These are phyloP conservation scores for Pseudohyphozyma bogoriensis DNA, from an alignment of 768 basidiomycete genomes.

Conservation along the genomic window DNA sequence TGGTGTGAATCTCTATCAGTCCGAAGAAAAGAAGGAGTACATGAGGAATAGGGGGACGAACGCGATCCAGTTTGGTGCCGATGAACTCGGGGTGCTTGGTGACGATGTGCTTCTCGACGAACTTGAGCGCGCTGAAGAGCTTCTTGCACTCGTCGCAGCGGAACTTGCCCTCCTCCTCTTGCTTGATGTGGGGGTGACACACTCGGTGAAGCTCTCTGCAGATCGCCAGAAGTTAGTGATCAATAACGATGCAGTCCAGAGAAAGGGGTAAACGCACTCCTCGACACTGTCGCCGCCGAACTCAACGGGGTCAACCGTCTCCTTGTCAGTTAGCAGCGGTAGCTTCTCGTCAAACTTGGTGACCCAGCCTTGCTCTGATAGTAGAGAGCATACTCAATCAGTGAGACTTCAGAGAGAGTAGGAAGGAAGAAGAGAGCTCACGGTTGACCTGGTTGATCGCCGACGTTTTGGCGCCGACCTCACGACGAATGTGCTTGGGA, in stretches of 20 bases:
- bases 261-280: conserved; percentile 52
- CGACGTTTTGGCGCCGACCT: no score
- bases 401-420: no score
- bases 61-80: conserved; percentile 66
- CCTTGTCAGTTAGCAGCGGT: conserved; percentile 64
- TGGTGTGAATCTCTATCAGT: neutral
- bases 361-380: conserved; percentile 68
- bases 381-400: neutral
- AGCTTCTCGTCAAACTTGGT: conserved; percentile 82
- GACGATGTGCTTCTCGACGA: conserved; percentile 92
- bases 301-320: conserved; percentile 70
- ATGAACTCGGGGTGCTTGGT: conserved; percentile 82
- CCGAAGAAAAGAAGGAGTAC: neutral
- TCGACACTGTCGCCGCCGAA: conserved; percentile 84
- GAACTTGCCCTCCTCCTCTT: conserved; percentile 94
- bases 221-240: conserved; percentile 25
- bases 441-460: no score
- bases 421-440: no score
- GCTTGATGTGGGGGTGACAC: conserved; percentile 71
- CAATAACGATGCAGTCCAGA: conserved; percentile 1
- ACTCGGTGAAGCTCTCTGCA: conserved; percentile 68
- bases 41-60: conserved; percentile 38
- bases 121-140: conserved; percentile 91
- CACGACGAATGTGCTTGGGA: conserved; percentile 77
- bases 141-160: conserved; percentile 90